Evolutionary conservation across 208 protist species (phyloP), one percentile per base, ranked within the genome.

Genomic region (Trypanosoma grayi): DNA sequence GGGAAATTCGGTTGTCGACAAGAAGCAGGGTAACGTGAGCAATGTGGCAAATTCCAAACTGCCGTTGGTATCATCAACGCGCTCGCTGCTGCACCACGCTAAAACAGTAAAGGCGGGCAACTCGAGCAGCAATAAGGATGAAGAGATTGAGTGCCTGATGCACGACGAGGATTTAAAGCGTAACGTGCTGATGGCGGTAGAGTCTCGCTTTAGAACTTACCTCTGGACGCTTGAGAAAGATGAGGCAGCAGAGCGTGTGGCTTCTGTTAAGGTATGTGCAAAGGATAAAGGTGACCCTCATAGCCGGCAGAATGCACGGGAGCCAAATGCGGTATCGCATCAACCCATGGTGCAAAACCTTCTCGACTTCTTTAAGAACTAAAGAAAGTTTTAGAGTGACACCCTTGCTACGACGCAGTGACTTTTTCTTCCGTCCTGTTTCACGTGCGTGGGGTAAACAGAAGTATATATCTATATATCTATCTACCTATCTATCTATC

Each of bases 341-440:
- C 25, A 24, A n/a, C 57, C 57, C 3, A 63, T 63, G 57, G 57
- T 63, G 9, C 57, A 63, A 37, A 63, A 63, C 41, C n/a, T 63
- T 5, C 10, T 63, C 25, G 57, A 63, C 16, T 63, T 63, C 31
- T 63, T 63, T 28, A 25, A 18, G 4, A 28, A 63, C 10, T 63
- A 63, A 44, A 25, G 4, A 25, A n/a, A n/a, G n/a, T n/a, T n/a
- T n/a, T n/a, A n/a, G n/a, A n/a, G n/a, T n/a, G n/a, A n/a, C n/a
- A n/a, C n/a, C n/a, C n/a, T n/a, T n/a, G n/a, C n/a, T n/a, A n/a
- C n/a, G n/a, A n/a, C n/a, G n/a, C n/a, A n/a, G n/a, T n/a, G n/a
- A n/a, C 10, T 48, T 25, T 53, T 53, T 53, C 24, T 36, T 22
- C 31, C 20, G 47, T 31, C 4, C 33, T 47, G 11, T 14, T 39